Evolutionary conservation across 106 monocot genomes (phyloP), one percentile per base, ranked within the genome.

Genomic region (Dioscorea zingiberensis): DNA sequence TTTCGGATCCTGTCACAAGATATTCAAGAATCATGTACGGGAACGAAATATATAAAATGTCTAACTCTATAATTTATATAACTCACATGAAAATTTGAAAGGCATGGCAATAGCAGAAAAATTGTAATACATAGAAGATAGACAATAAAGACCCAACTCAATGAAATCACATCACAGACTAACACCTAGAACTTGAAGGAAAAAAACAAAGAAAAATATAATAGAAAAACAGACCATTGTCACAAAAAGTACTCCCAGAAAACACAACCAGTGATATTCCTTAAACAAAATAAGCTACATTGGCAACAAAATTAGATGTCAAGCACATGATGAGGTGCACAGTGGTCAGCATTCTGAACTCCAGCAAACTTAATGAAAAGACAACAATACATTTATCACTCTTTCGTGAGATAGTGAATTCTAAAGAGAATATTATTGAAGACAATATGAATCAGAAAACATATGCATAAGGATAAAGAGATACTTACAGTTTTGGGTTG

Each of bases 401-500:
- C 15, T 19, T 4, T 4, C 4, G 51, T 49, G 18, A 51, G 19
- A 19, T 18, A n/a, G n/a, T 51, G 51, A 51, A 51, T 0, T 4
- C 51, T 4, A 2, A 51, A 51, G 51, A 51, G 51, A 13, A 4
- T 13, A 18, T 51, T 51, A 51, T 51, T 51, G 3, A 7, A 15
- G 19, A 51, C 15, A 51, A 51, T 19, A 51, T 18, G 51, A 51
- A n/a, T n/a, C n/a, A 51, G 19, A 18, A 19, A 18, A 15, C 15
- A 16, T 18, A 18, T n/a, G 15, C 51, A 51, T 19, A 51, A 51
- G 51, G 18, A 18, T 70, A 59, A 21, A 6, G 44, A 51, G 23
- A 44, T 18, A 67, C 88, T 79, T 81, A 97, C 97, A 57, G 97
- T 88, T 78, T 92, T 97, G 15, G 97, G 91, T 71, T 97, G 97